Conservation (phyloP, 2,329 filamentous ascomycete species). For the Pseudogymnoascus sp. region DNA sequence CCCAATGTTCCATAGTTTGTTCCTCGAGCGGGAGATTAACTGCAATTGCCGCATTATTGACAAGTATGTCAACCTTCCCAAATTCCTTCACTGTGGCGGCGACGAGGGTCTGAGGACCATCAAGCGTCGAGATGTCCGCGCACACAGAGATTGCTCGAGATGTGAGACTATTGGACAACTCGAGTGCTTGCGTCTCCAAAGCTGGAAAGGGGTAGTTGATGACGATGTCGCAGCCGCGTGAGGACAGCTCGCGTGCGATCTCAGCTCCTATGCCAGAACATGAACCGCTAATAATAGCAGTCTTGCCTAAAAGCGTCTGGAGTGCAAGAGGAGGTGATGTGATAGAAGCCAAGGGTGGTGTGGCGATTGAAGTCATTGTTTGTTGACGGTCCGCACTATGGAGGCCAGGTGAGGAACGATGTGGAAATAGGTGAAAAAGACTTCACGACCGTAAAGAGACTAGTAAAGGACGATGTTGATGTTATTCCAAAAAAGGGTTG, state of each 20-base stretch:
- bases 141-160: conserved; percentile 33
- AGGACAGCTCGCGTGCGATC: conserved; percentile 37
- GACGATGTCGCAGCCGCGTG: conserved; percentile 40
- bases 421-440: not conserved
- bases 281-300: conserved; percentile 44
- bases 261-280: conserved; percentile 40
- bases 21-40: conserved; percentile 34
- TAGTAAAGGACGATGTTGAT: not conserved
- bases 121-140: conserved; percentile 35
- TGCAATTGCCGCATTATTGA: conserved; percentile 40
- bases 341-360: not conserved
- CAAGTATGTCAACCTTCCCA: conserved; percentile 36
- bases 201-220: conserved; percentile 40
- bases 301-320: conserved; percentile 44
- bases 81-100: conserved; percentile 31
- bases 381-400: not conserved
- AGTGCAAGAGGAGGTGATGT: conserved; percentile 14
- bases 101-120: conserved; percentile 32
- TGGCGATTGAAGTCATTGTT: not conserved
- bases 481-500: not conserved
- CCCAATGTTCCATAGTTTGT: conserved; percentile 34
- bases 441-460: not conserved
- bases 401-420: not conserved
- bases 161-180: conserved; percentile 24
- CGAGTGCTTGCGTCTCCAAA: conserved; percentile 26